Conservation (phyloP, 2,329 filamentous ascomycete species). For the Lojkania enalia region DNA sequence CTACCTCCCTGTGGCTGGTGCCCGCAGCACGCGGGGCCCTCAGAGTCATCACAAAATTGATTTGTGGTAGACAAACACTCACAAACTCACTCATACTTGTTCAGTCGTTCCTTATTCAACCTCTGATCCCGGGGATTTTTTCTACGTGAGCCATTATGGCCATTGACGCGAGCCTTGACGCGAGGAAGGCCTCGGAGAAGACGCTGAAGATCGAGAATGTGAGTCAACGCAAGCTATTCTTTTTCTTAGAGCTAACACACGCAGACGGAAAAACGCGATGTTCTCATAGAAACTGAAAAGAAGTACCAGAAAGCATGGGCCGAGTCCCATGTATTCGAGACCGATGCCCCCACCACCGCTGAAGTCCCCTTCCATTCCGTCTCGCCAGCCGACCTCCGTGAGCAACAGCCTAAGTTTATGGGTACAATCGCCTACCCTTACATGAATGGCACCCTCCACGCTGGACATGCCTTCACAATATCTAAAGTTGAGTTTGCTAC, state of each 20-base stretch:
- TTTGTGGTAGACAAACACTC: too few species aligned
- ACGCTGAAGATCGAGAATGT: constrained; percentile 67
- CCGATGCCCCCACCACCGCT: constrained; percentile 76
- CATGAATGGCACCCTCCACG: constrained; percentile 65
- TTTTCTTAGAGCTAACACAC: not conserved
- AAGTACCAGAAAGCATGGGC: constrained; percentile 90
- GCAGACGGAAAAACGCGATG: constrained; percentile 79
- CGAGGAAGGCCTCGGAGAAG: constrained; percentile 59
- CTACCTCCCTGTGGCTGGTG: too few species aligned
- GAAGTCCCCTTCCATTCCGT: constrained; percentile 79
- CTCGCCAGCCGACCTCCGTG: constrained; percentile 72
- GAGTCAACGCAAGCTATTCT: not conserved
- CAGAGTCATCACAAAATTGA: too few species aligned
- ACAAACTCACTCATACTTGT: too few species aligned
- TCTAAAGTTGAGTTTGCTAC: constrained; percentile 92
- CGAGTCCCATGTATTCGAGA: constrained; percentile 76
- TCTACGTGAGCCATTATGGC: too few species aligned
- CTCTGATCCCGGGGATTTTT: too few species aligned
- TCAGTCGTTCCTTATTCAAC: too few species aligned
- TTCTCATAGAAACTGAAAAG: constrained; percentile 81
- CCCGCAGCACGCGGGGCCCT: too few species aligned
- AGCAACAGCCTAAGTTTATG: constrained; percentile 88
- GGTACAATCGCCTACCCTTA: constrained; percentile 70
- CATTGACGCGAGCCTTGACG: constrained; percentile 59
- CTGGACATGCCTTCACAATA: constrained; percentile 88